These are phyloP conservation scores for Clonostachys byssicola DNA, from an alignment of 2,329 filamentous ascomycete genomes.

Conservation along the genomic window DNA sequence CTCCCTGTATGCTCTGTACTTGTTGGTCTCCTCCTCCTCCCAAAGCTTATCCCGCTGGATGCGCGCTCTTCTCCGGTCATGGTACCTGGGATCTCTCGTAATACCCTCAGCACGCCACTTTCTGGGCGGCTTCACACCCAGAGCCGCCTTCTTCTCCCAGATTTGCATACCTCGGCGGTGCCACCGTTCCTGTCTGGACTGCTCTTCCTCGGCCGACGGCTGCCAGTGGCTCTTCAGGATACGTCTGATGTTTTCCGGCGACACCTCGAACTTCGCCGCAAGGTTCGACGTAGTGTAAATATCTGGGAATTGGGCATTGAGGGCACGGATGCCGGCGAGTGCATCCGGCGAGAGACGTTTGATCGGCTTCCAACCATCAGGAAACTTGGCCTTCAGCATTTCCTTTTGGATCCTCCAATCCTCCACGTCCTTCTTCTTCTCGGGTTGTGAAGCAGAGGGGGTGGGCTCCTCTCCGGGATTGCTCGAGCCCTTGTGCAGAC, in stretches of 20 bases:
- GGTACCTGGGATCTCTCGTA: slow-evolving; percentile 35
- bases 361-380: slow-evolving; percentile 73
- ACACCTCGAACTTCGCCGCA: slow-evolving; percentile 78
- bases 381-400: slow-evolving; percentile 73
- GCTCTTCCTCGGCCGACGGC: slow-evolving; percentile 54
- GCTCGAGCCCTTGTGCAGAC: background rate
- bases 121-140: slow-evolving; percentile 57
- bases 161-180: slow-evolving; percentile 54
- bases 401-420: slow-evolving; percentile 74
- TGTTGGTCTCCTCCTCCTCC: slow-evolving; percentile 18
- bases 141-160: slow-evolving; percentile 55
- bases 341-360: slow-evolving; percentile 91
- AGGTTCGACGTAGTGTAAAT: slow-evolving; percentile 72
- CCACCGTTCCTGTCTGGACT: slow-evolving; percentile 56
- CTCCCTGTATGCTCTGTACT: slow-evolving; percentile 14
- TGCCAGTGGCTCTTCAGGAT: slow-evolving; percentile 80
- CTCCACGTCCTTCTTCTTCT: background rate
- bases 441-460: too few species aligned
- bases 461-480: background rate
- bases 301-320: slow-evolving; percentile 74
- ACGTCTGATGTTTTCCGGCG: slow-evolving; percentile 79
- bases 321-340: slow-evolving; percentile 79
- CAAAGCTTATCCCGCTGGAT: slow-evolving; percentile 16
- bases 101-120: slow-evolving; percentile 56
- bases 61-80: slow-evolving; percentile 22